Base-by-base conservation (phyloP, 495 filamentous ascomycete species). In the Penicillium samsonianum region DNA sequence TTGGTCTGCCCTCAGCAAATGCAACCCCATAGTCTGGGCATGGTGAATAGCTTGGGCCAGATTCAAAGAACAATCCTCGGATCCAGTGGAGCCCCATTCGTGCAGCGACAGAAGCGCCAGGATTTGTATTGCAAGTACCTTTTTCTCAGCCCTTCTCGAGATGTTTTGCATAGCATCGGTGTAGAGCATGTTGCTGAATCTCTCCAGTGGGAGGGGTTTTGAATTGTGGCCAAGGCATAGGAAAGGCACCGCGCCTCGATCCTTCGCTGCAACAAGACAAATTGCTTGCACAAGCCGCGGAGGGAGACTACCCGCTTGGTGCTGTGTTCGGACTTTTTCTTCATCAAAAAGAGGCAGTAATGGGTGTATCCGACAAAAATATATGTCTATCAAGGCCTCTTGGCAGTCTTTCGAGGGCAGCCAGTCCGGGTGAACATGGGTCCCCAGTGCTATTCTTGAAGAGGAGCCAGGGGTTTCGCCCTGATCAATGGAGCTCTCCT, bases 1-100 rank as follows among this genome's bases (percentile, higher is more conserved):
- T 56, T 70, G 17, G 59, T 72, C 47, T 4, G 40, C 42, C 14
- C 53, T 50, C 35, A 43, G 28, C 28, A 79, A 66, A 50, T 89
- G 86, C 7, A 88, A 65, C 1, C 84, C 86, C 23, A 88, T 67
- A 0, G 84, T 84, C 31, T 86, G 81, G 6, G 80, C 80, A 57
- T 87, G 78, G 46, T 85, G 82, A 26, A 75, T 67, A 12, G 74
- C 74, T 43, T 70, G 63, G 4, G 57, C 45, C 7, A 77, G 45
- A 41, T 69, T 61, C 38, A 74, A 59, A n/a, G 69, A 68, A 19
- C 63, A 47, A 28, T 70, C 65, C 47, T 77, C 74, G 12, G 67
- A 70, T 10, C 73, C 69, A 30, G 61, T 58, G 14, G 70, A 56
- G 1, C 71, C 68, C 55, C 63, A 67, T 33, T 59, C 67, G 42